Evolutionary conservation across 164 flowering plant genomes (phyloP), one percentile per base, ranked within the genome.

Genomic region (Macadamia integrifolia): DNA sequence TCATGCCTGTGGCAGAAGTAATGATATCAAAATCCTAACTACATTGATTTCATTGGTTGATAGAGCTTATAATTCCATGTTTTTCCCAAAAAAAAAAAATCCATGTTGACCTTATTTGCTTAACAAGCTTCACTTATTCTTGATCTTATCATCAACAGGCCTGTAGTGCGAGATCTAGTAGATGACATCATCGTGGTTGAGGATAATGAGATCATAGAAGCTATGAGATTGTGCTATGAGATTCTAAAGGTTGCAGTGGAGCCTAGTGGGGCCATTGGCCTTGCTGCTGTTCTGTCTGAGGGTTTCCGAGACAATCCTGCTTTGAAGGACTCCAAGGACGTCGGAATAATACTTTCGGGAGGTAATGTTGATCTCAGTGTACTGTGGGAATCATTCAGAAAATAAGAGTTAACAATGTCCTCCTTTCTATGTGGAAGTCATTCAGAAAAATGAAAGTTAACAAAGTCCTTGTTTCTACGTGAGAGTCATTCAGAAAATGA

Each of bases 181-280:
- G 98, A 93, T 53, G 97, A 77, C 18, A 49, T 91, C 9, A 86
- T 91, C 48, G 72, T 74, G 1, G 98, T 93, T 70, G 96, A 85
- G 14, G 98, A 93, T 64, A 69, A 61, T 12, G 92, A 88, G 76
- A 91, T 93, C 30, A 62, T 91, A 35, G 81, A 82, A 78, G 97
- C 97, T 57, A 91, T 88, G 97, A 87, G 75, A 78, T 81, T 86
- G 66, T 87, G 91, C 67, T 87, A 86, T 56, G 92, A 91, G 76
- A 78, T 93, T 77, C 79, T 93, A 69, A 93, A 93, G 78, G 82
- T 91, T 15, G 90, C 80, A 5, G 92, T 91, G 18, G 98, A 93
- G 70, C 98, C 98, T 18, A 93, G 98, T 73, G 97, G 96, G 74
- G 94, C 93, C 71, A 87, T 90, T 31, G 97, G 98, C 50, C 90